phyloP scores from a whole-genome alignment of 257 asterid species.

The Solanum tarijense region DNA sequence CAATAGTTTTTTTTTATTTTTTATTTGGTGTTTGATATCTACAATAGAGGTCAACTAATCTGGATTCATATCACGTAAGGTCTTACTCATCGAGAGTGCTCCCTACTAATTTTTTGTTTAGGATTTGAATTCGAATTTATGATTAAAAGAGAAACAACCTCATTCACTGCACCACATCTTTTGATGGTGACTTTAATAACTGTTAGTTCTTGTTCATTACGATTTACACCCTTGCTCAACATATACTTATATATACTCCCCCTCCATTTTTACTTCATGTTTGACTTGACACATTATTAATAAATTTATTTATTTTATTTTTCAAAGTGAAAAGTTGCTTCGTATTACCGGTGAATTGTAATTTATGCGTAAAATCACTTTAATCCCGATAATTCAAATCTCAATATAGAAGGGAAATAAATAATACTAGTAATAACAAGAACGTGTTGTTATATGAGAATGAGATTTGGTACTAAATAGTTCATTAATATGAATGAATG shows the following conservation, averaged over 20 bases:
- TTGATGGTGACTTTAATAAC: not conserved
- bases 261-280: not conserved
- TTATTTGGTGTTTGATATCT: no score
- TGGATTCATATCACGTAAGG: not conserved
- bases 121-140: not conserved
- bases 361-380: not conserved
- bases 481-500: not conserved
- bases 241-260: not conserved
- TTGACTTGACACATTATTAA: not conserved
- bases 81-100: not conserved
- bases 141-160: no score
- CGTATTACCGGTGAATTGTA: not conserved
- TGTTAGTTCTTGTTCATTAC: not conserved
- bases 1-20: no score
- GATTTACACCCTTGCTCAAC: not conserved
- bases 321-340: not conserved
- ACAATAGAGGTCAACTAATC: not conserved
- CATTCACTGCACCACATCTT: not conserved
- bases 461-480: not conserved
- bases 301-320: not conserved
- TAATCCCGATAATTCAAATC: not conserved
- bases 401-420: not conserved
- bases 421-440: no score
- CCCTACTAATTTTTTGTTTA: no score
- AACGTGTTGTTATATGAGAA: not conserved